phyloP scores from a whole-genome alignment of 2,329 filamentous ascomycete species.

The Thermomyces lanuginosus region DNA sequence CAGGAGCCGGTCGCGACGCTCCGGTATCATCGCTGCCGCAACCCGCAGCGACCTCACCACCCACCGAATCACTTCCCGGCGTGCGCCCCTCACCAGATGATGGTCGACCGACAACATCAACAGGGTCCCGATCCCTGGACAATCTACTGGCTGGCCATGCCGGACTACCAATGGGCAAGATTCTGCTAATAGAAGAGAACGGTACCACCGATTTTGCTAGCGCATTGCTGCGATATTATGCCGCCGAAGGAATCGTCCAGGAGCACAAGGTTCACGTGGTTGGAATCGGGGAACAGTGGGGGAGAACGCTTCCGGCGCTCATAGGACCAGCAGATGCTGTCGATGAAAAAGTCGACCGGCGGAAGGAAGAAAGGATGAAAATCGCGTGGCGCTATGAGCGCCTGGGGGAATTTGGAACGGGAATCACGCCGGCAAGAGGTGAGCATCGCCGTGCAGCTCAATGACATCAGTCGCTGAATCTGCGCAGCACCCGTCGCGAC shows the following conservation, averaged over 20 bases:
- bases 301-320: conserved; percentile 64
- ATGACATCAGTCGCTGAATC: conserved; percentile 8
- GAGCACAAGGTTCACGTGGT: conserved; percentile 78
- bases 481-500: conserved; percentile 13
- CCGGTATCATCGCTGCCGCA: conserved; percentile 13
- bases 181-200: conserved; percentile 66
- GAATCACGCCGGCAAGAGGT: conserved; percentile 44
- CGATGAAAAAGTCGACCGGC: conserved; percentile 25
- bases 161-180: conserved; percentile 67
- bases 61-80: conserved; percentile 28
- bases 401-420: conserved; percentile 52
- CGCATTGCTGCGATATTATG: conserved; percentile 70
- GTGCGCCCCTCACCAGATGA: conserved; percentile 77
- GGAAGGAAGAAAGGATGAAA: conserved; percentile 69
- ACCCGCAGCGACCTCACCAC: conserved; percentile 12
- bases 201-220: conserved; percentile 91
- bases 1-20: conserved; percentile 20
- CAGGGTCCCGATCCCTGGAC: conserved; percentile 74
- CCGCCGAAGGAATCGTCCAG: conserved; percentile 81
- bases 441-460: conserved; percentile 17
- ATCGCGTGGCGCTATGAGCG: conserved; percentile 97
- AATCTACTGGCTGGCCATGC: conserved; percentile 70
- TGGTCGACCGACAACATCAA: conserved; percentile 76
- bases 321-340: conserved; percentile 34
- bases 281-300: conserved; percentile 65